Conservation (phyloP, 2,329 filamentous ascomycete species). For the Fusarium nematophilum region DNA sequence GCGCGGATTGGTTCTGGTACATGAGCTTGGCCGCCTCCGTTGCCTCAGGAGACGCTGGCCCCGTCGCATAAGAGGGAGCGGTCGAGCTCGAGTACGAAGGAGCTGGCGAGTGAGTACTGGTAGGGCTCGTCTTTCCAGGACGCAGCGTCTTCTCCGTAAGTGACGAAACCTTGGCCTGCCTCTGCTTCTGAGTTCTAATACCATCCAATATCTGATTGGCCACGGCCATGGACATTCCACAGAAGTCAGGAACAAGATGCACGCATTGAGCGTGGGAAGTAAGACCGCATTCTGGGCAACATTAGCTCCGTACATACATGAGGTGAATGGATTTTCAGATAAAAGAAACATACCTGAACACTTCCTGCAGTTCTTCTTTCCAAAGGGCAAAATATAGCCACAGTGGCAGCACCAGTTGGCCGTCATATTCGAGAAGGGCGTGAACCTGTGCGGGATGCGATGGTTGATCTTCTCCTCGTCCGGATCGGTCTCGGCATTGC, state of each 20-base stretch:
- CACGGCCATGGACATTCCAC: constrained; percentile 98
- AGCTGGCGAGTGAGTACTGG: constrained; percentile 49
- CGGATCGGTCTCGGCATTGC: constrained; percentile 96
- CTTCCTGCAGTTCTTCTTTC: constrained; percentile 93
- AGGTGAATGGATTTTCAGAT: background rate
- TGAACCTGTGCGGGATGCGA: constrained; percentile 96
- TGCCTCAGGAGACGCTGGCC: constrained; percentile 57
- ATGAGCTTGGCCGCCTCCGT: constrained; percentile 73
- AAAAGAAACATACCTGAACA: constrained; percentile 77
- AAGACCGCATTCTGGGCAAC: constrained; percentile 79
- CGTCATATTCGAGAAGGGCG: constrained; percentile 95
- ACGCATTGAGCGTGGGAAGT: constrained; percentile 93
- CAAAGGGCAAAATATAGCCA: constrained; percentile 93
- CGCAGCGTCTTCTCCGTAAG: constrained; percentile 77
- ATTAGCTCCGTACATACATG: constrained; percentile 46
- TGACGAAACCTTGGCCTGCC: constrained; percentile 66
- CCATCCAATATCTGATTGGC: constrained; percentile 94
- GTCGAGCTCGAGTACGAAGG: constrained; percentile 50
- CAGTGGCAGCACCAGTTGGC: constrained; percentile 99
- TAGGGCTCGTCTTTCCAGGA: constrained; percentile 59
- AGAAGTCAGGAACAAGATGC: constrained; percentile 97
- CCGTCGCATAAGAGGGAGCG: constrained; percentile 36
- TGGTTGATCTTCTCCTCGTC: constrained; percentile 99
- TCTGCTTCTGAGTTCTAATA: constrained; percentile 81
- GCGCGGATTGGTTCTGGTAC: constrained; percentile 67